Percentiles rank a stretch among this genome's conserved stretches.
phyloP scores from a whole-genome alignment of 2,329 filamentous ascomycete genomes.

The Arachnomyces sp. region DNA sequence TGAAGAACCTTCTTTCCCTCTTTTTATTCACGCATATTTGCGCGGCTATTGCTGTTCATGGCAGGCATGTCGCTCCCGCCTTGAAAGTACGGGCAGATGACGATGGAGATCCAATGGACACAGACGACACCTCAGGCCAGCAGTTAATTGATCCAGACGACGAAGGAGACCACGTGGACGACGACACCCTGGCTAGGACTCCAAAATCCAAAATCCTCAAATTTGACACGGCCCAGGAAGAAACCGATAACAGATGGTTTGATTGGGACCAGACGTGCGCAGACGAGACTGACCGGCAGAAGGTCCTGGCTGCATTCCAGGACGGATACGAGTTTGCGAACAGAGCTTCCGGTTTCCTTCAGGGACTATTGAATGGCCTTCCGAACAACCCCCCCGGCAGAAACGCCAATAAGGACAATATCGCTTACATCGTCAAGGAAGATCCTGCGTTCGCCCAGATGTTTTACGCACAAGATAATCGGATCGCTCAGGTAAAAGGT shows the following conservation, averaged over 20 bases:
- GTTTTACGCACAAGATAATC: slow-evolving; percentile 8
- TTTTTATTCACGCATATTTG: slow-evolving; percentile 3
- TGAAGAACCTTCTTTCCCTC: slow-evolving; percentile 2
- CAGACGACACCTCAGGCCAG: neutral
- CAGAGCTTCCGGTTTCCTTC: slow-evolving; percentile 1
- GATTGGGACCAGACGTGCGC: slow-evolving; percentile 8
- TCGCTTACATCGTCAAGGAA: slow-evolving; percentile 1
- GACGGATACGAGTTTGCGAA: neutral
- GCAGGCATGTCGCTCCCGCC: neutral
- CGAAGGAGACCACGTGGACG: slow-evolving; percentile 5
- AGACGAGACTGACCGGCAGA: slow-evolving; percentile 1
- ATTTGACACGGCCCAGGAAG: slow-evolving; percentile 1
- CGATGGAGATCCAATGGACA: no score
- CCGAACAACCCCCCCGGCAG: neutral
- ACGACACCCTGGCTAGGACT: slow-evolving; percentile 2
- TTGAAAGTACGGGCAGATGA: neutral
- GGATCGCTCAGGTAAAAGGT: slow-evolving; percentile 3
- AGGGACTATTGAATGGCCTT: neutral
- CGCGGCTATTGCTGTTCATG: neutral
- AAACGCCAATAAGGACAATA: slow-evolving; percentile 1
- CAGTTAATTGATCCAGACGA: slow-evolving; percentile 4
- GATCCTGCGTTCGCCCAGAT: slow-evolving; percentile 8
- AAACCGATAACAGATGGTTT: slow-evolving; percentile 4
- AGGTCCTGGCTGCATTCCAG: slow-evolving; percentile 2
- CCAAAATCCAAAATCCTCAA: slow-evolving; percentile 5